Conservation (phyloP, 2,329 filamentous ascomycete species). For the Grosmannia serpens region DNA sequence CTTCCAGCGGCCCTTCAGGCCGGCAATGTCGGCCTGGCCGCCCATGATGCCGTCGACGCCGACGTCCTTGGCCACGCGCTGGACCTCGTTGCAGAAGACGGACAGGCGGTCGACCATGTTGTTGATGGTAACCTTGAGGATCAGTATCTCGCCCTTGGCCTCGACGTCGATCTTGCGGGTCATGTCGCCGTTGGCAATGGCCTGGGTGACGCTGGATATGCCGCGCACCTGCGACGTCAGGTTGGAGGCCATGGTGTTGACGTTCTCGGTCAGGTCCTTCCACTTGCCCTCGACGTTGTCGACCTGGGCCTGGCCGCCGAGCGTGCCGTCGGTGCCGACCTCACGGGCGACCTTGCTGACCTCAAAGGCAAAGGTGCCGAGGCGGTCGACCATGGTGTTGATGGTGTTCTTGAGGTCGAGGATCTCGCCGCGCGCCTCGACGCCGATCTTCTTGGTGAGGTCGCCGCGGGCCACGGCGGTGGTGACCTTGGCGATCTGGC, state of each 20-base stretch:
- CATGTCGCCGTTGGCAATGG: slow-evolving; percentile 91
- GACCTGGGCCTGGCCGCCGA: slow-evolving; percentile 87
- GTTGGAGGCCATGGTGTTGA: slow-evolving; percentile 65
- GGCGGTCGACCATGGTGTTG: slow-evolving; percentile 96
- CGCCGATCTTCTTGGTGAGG: slow-evolving; percentile 89
- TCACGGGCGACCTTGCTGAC: slow-evolving; percentile 92
- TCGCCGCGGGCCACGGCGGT: slow-evolving; percentile 92
- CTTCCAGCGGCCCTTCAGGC: slow-evolving; percentile 90
- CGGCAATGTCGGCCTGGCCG: slow-evolving; percentile 87
- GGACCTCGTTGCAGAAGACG: slow-evolving; percentile 92
- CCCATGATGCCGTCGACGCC: slow-evolving; percentile 98
- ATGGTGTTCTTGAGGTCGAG: slow-evolving; percentile 93
- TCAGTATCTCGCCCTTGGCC: slow-evolving; percentile 86
- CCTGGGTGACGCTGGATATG: slow-evolving; percentile 89
- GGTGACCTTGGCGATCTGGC: slow-evolving; percentile 93
- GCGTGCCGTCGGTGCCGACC: slow-evolving; percentile 89
- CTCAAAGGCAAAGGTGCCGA: slow-evolving; percentile 91
- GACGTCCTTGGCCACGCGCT: slow-evolving; percentile 90
- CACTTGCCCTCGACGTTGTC: slow-evolving; percentile 95
- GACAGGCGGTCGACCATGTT: slow-evolving; percentile 96
- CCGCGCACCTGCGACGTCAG: slow-evolving; percentile 68
- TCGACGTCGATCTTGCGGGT: slow-evolving; percentile 92
- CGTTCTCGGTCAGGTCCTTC: slow-evolving; percentile 90
- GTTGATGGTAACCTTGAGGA: slow-evolving; percentile 93
- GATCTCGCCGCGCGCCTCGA: slow-evolving; percentile 90